A percentile compares a stretch with the other conserved stretches of the same genome.
Evolutionary conservation across 23 red algal genomes (phyloP).

Genomic region (Gracilaria gracilis): DNA sequence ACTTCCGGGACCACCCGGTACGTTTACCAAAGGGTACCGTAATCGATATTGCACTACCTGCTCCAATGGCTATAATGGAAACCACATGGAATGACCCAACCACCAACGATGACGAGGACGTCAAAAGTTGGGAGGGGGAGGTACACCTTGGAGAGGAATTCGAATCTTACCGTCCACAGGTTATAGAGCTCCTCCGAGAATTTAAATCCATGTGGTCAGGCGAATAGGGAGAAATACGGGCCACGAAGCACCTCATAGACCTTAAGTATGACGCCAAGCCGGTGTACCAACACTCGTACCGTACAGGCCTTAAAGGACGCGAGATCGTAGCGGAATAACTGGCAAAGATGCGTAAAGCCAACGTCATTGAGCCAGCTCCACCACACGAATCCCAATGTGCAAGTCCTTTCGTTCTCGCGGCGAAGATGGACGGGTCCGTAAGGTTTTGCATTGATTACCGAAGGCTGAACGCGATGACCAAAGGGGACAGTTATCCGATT

Average conservation of each 20-base stretch:
- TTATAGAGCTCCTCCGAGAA: background rate
- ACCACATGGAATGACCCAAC: background rate
- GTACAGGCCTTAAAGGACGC: background rate
- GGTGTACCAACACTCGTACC: background rate
- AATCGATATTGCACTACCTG: background rate
- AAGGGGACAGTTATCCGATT: slow-evolving; percentile 32
- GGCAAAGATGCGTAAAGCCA: background rate
- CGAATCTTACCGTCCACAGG: background rate
- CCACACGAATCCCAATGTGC: slow-evolving; percentile 51
- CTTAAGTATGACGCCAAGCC: background rate
- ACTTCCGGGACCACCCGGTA: slow-evolving; percentile 6
- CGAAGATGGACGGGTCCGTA: slow-evolving; percentile 39
- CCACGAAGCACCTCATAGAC: slow-evolving; percentile 4
- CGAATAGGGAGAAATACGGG: background rate
- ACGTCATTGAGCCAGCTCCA: slow-evolving; percentile 18
- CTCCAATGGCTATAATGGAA: background rate
- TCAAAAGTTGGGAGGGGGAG: slow-evolving; percentile 1
- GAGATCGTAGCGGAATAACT: background rate
- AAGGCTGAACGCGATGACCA: no score
- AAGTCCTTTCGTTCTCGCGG: slow-evolving; percentile 39
- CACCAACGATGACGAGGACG: background rate
- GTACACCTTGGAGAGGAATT: background rate
- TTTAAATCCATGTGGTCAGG: background rate
- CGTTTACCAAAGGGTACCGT: background rate
- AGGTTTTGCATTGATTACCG: background rate